Percentiles rank a stretch among this genome's conserved stretches.
These are phyloP conservation scores for Nannochloris sp. DNA, from an alignment of 139 green algal genomes.

Conservation along the genomic window DNA sequence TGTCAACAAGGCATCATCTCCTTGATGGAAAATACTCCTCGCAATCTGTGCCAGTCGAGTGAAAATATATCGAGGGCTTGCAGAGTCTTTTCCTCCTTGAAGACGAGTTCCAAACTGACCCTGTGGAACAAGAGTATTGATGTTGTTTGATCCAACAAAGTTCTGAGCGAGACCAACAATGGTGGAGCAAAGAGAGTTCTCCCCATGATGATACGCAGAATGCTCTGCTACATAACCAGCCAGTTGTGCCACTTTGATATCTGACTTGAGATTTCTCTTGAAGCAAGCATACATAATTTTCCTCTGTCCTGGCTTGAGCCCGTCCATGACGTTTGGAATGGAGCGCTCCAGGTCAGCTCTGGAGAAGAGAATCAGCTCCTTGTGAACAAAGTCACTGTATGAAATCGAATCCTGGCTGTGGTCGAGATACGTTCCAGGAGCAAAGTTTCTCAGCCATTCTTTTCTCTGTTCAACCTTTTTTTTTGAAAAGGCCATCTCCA, in stretches of 20 bases:
- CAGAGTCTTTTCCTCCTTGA: slow-evolving; percentile 93
- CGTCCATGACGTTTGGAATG: slow-evolving; percentile 93
- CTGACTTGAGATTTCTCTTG: slow-evolving; percentile 89
- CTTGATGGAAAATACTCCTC: slow-evolving; percentile 81
- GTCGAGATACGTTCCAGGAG: slow-evolving; percentile 91
- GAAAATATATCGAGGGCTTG: slow-evolving; percentile 93
- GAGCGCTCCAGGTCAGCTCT: slow-evolving; percentile 89
- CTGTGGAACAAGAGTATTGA: slow-evolving; percentile 86
- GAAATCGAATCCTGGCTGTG: slow-evolving; percentile 61
- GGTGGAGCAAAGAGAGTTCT: slow-evolving; percentile 71
- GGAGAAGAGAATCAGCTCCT: slow-evolving; percentile 92
- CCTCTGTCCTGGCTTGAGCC: slow-evolving; percentile 95
- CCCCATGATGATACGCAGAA: slow-evolving; percentile 98
- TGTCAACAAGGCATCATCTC: slow-evolving; percentile 83
- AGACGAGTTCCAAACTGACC: slow-evolving; percentile 85
- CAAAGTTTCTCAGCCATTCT: slow-evolving; percentile 75
- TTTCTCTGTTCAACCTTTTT: slow-evolving; percentile 98
- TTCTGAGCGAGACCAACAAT: slow-evolving; percentile 89
- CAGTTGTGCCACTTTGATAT: slow-evolving; percentile 97
- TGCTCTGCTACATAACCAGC: slow-evolving; percentile 94
- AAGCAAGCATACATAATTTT: slow-evolving; percentile 98
- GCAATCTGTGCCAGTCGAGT: slow-evolving; percentile 77
- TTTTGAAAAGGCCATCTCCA: slow-evolving; percentile 98
- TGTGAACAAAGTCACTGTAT: slow-evolving; percentile 95
- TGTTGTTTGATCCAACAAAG: slow-evolving; percentile 97